A percentile compares a stretch with the other conserved stretches of the same genome.
These are phyloP conservation scores for Dothistroma septosporum DNA, from an alignment of 2,329 filamentous ascomycete genomes.

Conservation along the genomic window DNA sequence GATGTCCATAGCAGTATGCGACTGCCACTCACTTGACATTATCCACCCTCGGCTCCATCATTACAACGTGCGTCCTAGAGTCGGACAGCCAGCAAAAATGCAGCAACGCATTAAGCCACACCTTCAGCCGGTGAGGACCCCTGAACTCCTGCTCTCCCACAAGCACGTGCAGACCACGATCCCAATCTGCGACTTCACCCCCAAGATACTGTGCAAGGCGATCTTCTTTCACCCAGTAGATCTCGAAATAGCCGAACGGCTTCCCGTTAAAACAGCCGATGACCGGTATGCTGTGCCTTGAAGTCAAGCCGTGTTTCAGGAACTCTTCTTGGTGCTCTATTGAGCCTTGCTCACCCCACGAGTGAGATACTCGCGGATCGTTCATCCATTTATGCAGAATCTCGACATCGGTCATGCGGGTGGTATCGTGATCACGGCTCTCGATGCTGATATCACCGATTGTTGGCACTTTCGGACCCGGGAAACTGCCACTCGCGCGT, in stretches of 20 bases:
- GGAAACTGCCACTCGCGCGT: conserved; percentile 24
- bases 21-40: conserved; percentile 65
- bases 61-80: conserved; percentile 73
- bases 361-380: conserved; percentile 73
- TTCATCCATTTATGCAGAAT: conserved; percentile 87
- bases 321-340: conserved; percentile 61
- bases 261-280: conserved; percentile 93
- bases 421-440: conserved; percentile 13
- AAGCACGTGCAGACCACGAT: conserved; percentile 81
- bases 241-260: conserved; percentile 94
- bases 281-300: conserved; percentile 76
- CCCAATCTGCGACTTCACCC: conserved; percentile 71
- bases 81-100: conserved; percentile 80
- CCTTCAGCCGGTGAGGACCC: conserved; percentile 67
- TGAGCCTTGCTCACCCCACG: conserved; percentile 69
- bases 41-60: conserved; percentile 86
- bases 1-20: background rate
- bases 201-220: conserved; percentile 64
- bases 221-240: conserved; percentile 98
- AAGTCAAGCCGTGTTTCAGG: conserved; percentile 60
- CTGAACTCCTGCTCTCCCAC: conserved; percentile 90
- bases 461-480: conserved; percentile 46
- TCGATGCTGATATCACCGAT: conserved; percentile 14
- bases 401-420: conserved; percentile 53
- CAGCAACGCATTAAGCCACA: conserved; percentile 82